Base-by-base conservation (phyloP, 2,329 filamentous ascomycete species). In the Ceratocystis lukuohia region DNA sequence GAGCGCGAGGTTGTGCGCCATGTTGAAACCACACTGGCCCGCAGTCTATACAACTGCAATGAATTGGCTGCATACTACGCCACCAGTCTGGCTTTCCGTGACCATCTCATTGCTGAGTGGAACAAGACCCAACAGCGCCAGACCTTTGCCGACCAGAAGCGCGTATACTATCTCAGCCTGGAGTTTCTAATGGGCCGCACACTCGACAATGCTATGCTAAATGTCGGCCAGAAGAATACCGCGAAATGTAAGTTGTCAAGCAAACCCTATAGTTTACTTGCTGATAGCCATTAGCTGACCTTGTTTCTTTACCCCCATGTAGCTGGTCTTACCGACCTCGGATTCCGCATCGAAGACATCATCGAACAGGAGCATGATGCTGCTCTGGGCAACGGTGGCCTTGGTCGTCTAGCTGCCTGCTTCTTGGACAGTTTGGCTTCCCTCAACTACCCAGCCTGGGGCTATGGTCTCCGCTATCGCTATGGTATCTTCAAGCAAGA, bases 401-500 rank as follows among this genome's bases (percentile, higher is more conserved):
- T 99, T 61, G 94, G 94, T 59, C 89, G 94, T 72, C 84, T 99
- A 62, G 94, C 94, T 15, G 94, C 94, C 48, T 99, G 94, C 78
- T 96, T 97, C 81, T 84, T 99, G 69, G 94, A 99, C 79, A 96
- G 92, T 72, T 80, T 99, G 74, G 94, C 94, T 28, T 93, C 91
- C 10, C 82, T 99, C 72, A 95, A 96, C 79, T 96, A 88, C 75
- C 90, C 94, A 8, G 94, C 94, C 22, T 99, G 94, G 94, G 94
- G 94, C 45, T 99, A 99, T 73, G 94, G 93, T 66, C 80, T 99
- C 71, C 86, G 94, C 73, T 99, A 99, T 80, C 83, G 91, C 75
- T 97, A 97, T 75, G 89, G 89, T 74, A 99, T 99, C 75, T 99
- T 99, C 85, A 97, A 97, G 80, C 94, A 99, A 79, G 94, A 97